phyloP scores from a whole-genome alignment of 192 early-diverging fungal genomes.

The Mortierella antarctica region DNA sequence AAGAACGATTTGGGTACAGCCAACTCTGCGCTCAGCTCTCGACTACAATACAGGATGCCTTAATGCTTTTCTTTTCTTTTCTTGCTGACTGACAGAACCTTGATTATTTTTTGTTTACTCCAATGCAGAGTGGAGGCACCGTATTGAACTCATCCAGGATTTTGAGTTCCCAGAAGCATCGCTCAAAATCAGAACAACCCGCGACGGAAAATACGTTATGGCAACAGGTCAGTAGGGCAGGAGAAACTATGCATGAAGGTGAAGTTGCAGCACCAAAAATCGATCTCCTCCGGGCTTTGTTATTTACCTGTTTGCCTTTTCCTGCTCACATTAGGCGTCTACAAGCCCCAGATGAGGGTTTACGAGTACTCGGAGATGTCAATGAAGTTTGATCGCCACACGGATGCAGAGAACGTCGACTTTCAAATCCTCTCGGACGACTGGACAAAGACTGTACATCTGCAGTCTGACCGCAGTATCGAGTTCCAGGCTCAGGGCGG shows the following conservation, averaged over 20 bases:
- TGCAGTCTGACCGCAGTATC: conserved; percentile 90
- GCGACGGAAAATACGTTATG: conserved; percentile 88
- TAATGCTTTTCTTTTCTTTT: not conserved
- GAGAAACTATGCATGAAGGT: too few relatives aligned
- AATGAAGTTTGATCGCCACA: conserved; percentile 99
- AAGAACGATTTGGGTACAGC: conserved; percentile 84
- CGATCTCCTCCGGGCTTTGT: too few relatives aligned
- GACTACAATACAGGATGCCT: not conserved
- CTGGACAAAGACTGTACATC: conserved; percentile 95
- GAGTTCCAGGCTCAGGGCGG: conserved; percentile 98
- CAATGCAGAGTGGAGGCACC: conserved; percentile 80
- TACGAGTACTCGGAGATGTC: conserved; percentile 92
- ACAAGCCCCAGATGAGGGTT: conserved; percentile 97
- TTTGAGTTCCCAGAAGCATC: conserved; percentile 98
- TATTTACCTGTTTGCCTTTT: not conserved
- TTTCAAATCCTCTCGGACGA: conserved; percentile 95
- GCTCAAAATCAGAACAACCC: conserved; percentile 81
- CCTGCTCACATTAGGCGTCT: conserved; percentile 66
- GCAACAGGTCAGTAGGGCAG: conserved; percentile 74
- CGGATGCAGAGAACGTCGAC: conserved; percentile 91
- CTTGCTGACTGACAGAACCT: not conserved
- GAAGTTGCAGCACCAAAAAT: too few relatives aligned
- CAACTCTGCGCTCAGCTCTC: too few relatives aligned
- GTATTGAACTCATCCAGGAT: conserved; percentile 97
- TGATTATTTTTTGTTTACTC: not conserved